A percentile compares a stretch with the other conserved stretches of the same genome.
Evolutionary conservation across 1,284 basidiomycete genomes (phyloP).

Genomic region (Rhodotorula sp.): DNA sequence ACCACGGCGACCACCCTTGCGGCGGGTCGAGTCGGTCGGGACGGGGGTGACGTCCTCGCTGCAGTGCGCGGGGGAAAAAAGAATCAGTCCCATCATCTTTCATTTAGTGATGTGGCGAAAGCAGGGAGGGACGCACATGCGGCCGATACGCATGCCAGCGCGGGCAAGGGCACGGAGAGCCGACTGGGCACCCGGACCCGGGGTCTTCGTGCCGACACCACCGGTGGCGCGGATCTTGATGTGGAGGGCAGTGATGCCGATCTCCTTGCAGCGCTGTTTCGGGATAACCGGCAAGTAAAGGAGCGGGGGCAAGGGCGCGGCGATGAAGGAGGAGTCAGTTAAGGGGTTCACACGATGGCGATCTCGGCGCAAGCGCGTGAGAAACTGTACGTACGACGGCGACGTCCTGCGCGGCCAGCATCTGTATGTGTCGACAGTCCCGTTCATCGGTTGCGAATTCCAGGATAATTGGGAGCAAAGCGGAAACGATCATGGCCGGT

Average conservation of each 20-base stretch:
- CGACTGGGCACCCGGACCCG: constrained; percentile 95
- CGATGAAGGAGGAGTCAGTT: neutral
- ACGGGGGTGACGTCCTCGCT: constrained; percentile 77
- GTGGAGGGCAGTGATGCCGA: constrained; percentile 96
- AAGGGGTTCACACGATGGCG: neutral
- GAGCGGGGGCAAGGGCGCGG: constrained; percentile 52
- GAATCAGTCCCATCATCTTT: neutral
- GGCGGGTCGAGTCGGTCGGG: constrained; percentile 93
- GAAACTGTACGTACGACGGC: neutral
- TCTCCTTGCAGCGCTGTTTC: constrained; percentile 85
- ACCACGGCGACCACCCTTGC: constrained; percentile 99
- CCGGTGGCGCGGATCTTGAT: constrained; percentile 98
- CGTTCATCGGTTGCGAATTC: neutral
- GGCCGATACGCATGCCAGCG: constrained; percentile 96
- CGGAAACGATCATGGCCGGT: neutral
- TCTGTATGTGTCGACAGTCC: neutral
- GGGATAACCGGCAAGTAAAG: too few species aligned
- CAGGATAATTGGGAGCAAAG: neutral
- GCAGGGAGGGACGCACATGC: constrained; percentile 71
- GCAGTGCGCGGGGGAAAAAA: neutral
- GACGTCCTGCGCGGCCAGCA: constrained; percentile 17
- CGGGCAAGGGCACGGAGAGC: constrained; percentile 97
- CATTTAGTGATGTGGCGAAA: neutral
- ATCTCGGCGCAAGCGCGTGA: neutral
- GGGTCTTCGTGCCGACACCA: constrained; percentile 98